Evolutionary conservation across 1,284 basidiomycete genomes (phyloP), one percentile per base, ranked within the genome.

Genomic region (Coniferiporia sulphurascens): DNA sequence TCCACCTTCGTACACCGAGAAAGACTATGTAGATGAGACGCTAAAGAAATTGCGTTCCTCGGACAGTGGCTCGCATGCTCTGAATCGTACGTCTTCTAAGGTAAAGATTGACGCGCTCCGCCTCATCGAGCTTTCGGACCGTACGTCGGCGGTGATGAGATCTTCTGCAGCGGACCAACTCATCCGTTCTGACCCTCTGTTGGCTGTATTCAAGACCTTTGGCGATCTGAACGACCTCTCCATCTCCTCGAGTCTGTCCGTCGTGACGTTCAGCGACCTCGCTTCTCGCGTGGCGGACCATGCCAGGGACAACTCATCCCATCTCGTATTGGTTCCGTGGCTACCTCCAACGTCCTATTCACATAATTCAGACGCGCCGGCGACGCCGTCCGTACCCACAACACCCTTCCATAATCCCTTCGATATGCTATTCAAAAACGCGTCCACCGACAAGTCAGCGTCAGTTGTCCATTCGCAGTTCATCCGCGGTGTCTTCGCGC

Each of bases 281-380:
- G 74, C 83, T 0, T 60, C 71, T 0, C 78, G 78, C 45, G 84
- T 89, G 13, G 72, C 77, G 3, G 75, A 79, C 19, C 78, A 82
- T 55, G 84, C 83, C 6, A 68, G 69, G 22, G 72, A 76, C 17
- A 71, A 72, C 4, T 70, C 71, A 5, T 74, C 81, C 1, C 79
- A 89, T 63, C 72, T 90, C 48, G 76, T 89, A 50, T 72, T 89
- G 19, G 62, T 89, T 0, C 86, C 87, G 6, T 89, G 87, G 86
- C 76, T 81, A 0, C 74, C 83, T 3, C 65, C 67, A 21, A 57
- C 63, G 27, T 56, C 66, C 9, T 17, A 65, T 6, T 67, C 67
- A 12, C 66, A 67, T 38, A n/a, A 63, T 44, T 45, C 61, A 19
- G 55, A 62, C 27, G 62, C 64, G 55, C 54, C 61, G 52, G 60